Base-by-base conservation (phyloP, 1,284 basidiomycete species). In the Earliella scabrosa region DNA sequence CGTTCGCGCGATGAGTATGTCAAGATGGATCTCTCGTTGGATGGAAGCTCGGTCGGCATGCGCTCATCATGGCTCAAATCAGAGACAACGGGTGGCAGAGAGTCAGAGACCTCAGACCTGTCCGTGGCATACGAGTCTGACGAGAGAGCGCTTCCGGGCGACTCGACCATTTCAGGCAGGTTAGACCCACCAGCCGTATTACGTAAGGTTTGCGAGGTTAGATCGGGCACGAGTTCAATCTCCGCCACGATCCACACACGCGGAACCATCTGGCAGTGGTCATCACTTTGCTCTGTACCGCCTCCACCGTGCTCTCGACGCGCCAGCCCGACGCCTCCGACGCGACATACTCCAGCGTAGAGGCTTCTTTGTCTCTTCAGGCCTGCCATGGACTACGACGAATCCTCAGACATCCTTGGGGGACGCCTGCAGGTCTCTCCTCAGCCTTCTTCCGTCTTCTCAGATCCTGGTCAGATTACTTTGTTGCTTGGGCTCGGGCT, bases 401-500 rank as follows among this genome's bases (percentile, higher is more conserved):
- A 81, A 65, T 77, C 78, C 53, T 79, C 82, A 60, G 87, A 90
- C 72, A 88, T 90, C 55, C 78, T 90, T 18, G 87, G 87, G 51
- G 80, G 82, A 62, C 67, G 80, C 68, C 66, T 78, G 67, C 65
- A 81, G 68, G 67, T 76, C 70, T 69, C 74, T 44, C 69, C 74
- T 70, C 60, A 66, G 70, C 55, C 65, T 51, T 54, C 60, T 41
- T 63, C 58, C n/a, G 68, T 61, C 60, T 71, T 73, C 70, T 72
- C 69, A 43, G 68, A 71, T 64, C 31, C 60, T 60, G 54, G 69
- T 72, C 59, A 56, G 46, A 58, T 64, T n/a, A 54, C 58, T 35
- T 47, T 65, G n/a, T 38, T 63, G 21, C 47, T 64, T 44, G 56
- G 58, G 26, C 36, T 59, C 27, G 52, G 49, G 49, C 41, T 64